phyloP scores from a whole-genome alignment of 1,284 basidiomycete species.

The Apiotrichum gamsii region DNA sequence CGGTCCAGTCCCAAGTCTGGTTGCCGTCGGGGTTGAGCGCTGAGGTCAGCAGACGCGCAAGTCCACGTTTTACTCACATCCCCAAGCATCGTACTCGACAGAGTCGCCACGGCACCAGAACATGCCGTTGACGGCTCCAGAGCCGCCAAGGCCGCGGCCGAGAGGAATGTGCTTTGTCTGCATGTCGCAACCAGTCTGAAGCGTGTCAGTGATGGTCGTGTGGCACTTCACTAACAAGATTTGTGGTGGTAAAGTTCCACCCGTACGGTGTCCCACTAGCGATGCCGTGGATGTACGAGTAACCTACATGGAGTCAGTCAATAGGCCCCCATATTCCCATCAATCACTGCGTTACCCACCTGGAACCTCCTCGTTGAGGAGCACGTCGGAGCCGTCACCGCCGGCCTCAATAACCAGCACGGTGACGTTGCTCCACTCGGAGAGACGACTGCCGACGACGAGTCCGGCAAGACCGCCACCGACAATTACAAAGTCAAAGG shows the following conservation, averaged over 20 bases:
- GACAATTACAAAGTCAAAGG: constrained; percentile 45
- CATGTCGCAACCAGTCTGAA: constrained; percentile 23
- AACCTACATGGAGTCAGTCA: constrained; percentile 27
- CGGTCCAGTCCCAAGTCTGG: constrained; percentile 44
- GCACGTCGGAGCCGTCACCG: constrained; percentile 55
- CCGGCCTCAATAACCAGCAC: constrained; percentile 70
- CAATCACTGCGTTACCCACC: constrained; percentile 38
- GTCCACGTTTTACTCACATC: constrained; percentile 19
- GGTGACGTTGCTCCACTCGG: constrained; percentile 59
- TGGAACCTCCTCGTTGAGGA: constrained; percentile 47
- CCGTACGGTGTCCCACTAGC: constrained; percentile 53
- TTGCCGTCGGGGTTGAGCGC: constrained; percentile 39
- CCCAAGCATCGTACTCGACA: constrained; percentile 49
- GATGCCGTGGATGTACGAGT: constrained; percentile 41
- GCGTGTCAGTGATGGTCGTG: background rate
- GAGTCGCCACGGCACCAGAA: constrained; percentile 51
- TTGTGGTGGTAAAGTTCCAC: constrained; percentile 58
- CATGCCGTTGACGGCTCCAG: constrained; percentile 62
- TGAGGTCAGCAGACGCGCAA: constrained; percentile 5
- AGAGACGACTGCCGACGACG: constrained; percentile 61
- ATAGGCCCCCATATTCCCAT: background rate
- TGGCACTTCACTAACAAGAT: constrained; percentile 44
- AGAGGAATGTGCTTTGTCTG: constrained; percentile 53
- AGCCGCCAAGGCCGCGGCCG: constrained; percentile 65
- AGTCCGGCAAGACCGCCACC: constrained; percentile 66